Percentiles rank a stretch among this genome's conserved stretches.
These are phyloP conservation scores for Alternaria novae-zelandiae DNA, from an alignment of 2,329 filamentous ascomycete genomes.

Conservation along the genomic window DNA sequence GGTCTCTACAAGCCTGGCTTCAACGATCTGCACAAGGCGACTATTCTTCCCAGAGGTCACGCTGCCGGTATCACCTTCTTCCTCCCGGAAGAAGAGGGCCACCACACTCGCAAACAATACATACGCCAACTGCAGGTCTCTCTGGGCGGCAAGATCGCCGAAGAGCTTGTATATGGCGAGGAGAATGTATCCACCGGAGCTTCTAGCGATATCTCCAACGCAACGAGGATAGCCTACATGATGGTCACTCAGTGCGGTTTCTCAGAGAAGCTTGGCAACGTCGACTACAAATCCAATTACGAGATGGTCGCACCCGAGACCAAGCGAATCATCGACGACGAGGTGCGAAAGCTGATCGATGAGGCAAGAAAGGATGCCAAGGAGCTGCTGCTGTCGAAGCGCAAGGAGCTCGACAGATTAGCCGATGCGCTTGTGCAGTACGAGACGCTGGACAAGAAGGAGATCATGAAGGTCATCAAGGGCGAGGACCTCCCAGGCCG, in stretches of 20 bases:
- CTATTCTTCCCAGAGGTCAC: slow-evolving; percentile 89
- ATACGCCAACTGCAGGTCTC: slow-evolving; percentile 78
- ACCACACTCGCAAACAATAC: slow-evolving; percentile 80
- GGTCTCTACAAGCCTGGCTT: slow-evolving; percentile 80
- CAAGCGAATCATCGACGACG: slow-evolving; percentile 82
- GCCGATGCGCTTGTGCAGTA: slow-evolving; percentile 92
- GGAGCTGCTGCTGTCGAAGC: slow-evolving; percentile 73
- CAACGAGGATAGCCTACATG: slow-evolving; percentile 79
- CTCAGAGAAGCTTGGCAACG: slow-evolving; percentile 84
- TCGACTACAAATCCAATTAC: slow-evolving; percentile 85
- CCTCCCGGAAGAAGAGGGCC: slow-evolving; percentile 88
- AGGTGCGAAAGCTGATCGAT: slow-evolving; percentile 84
- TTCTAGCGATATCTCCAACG: slow-evolving; percentile 71
- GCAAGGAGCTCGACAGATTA: slow-evolving; percentile 84
- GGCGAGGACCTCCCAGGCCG: slow-evolving; percentile 82
- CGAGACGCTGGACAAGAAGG: slow-evolving; percentile 86
- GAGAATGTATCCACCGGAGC: slow-evolving; percentile 92
- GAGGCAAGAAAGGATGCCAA: slow-evolving; percentile 78
- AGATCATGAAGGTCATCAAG: slow-evolving; percentile 87
- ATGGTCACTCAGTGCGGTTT: slow-evolving; percentile 93
- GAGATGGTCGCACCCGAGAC: slow-evolving; percentile 83
- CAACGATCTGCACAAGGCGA: slow-evolving; percentile 91
- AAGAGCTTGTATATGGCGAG: slow-evolving; percentile 90
- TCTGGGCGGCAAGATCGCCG: slow-evolving; percentile 86
- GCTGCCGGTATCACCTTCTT: slow-evolving; percentile 86